Evolutionary conservation across 164 flowering plant genomes (phyloP).

Genomic region (Cinnamomum micranthum): DNA sequence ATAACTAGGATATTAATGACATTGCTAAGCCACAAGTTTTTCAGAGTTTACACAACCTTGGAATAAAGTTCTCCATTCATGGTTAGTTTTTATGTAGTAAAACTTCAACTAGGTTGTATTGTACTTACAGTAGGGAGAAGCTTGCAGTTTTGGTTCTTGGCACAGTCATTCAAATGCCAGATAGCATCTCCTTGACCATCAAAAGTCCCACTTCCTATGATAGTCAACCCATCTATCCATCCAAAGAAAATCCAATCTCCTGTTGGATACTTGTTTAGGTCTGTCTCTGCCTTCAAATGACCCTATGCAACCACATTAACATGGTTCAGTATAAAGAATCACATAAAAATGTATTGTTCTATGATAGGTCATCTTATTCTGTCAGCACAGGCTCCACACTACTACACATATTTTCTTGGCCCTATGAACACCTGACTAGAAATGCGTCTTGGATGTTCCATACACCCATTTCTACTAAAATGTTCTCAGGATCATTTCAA

Average conservation of each 20-base stretch:
- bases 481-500: background rate
- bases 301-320: conserved; percentile 30
- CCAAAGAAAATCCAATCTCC: conserved; percentile 56
- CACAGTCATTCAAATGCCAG: conserved; percentile 47
- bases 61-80: too few species aligned
- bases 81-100: background rate
- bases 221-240: conserved; percentile 41
- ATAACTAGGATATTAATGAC: too few species aligned
- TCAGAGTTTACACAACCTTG: too few species aligned
- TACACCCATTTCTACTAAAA: background rate
- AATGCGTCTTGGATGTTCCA: background rate
- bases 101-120: too few species aligned
- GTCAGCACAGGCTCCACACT: too few species aligned
- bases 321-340: background rate
- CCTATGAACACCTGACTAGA: background rate
- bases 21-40: too few species aligned
- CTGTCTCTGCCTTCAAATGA: conserved; percentile 41
- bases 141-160: conserved; percentile 3
- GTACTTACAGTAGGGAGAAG: conserved; percentile 45
- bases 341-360: too few species aligned
- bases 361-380: too few species aligned
- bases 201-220: conserved; percentile 63
- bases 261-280: conserved; percentile 29
- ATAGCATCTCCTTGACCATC: conserved; percentile 69
- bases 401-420: too few species aligned